These are phyloP conservation scores for Penicillium hesseltinei DNA, from an alignment of 2,329 filamentous ascomycete species.

Conservation along the genomic window DNA sequence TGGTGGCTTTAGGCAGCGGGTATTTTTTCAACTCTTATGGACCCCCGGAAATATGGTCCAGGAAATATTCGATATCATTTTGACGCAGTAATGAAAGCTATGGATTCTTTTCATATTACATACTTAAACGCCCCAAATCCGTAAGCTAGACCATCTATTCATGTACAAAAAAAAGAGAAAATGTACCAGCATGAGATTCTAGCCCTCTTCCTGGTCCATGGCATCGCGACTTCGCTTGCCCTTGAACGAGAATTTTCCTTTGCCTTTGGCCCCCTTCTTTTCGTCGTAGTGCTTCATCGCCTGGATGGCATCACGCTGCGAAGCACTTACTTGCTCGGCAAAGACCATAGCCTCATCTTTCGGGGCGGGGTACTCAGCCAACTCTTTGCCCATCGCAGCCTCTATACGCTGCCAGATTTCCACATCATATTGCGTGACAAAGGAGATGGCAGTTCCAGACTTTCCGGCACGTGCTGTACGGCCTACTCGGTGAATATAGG, in stretches of 20 bases:
- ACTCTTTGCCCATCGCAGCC: constrained; percentile 72
- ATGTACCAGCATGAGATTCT: constrained; percentile 10
- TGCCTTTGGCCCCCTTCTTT: constrained; percentile 54
- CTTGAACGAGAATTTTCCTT: constrained; percentile 49
- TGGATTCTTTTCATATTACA: constrained; percentile 7
- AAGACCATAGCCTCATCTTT: constrained; percentile 87
- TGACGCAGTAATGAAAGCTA: constrained; percentile 29
- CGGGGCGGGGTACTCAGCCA: constrained; percentile 65
- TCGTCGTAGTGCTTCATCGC: constrained; percentile 83
- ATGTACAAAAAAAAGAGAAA: constrained; percentile 3
- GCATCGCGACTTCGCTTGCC: constrained; percentile 58
- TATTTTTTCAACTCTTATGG: background rate
- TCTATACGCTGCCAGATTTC: constrained; percentile 81
- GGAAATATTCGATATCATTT: constrained; percentile 23
- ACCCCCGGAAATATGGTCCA: constrained; percentile 11
- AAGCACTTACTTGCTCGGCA: constrained; percentile 62
- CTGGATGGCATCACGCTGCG: constrained; percentile 72
- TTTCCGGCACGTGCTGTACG: constrained; percentile 85
- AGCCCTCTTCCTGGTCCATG: constrained; percentile 77
- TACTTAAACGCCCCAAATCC: constrained; percentile 6
- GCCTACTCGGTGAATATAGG: constrained; percentile 85
- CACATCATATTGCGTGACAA: constrained; percentile 86
- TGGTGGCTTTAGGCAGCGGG: background rate
- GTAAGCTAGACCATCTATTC: constrained; percentile 12
- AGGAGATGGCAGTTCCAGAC: constrained; percentile 69